A percentile compares a stretch with the other conserved stretches of the same genome.
phyloP scores from a whole-genome alignment of 75 land plant species.

The Selaginella tamariscina region DNA sequence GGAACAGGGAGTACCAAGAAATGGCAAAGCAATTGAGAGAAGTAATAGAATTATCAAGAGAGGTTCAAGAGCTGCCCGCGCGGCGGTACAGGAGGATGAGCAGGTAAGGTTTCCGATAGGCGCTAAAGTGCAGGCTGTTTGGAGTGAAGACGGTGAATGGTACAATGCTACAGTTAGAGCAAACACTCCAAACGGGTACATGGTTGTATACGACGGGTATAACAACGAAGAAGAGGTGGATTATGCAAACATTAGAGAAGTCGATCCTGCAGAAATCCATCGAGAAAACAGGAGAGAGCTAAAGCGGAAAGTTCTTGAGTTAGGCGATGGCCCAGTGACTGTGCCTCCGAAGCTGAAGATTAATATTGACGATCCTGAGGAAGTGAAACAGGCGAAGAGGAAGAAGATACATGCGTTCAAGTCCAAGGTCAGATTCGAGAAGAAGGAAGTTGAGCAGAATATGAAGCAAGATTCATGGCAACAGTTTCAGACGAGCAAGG shows the following conservation, averaged over 20 bases:
- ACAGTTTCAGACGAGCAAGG: slow-evolving; percentile 89
- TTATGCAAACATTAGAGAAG: slow-evolving; percentile 56
- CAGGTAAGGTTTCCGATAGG: slow-evolving; percentile 52
- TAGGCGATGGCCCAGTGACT: slow-evolving; percentile 47
- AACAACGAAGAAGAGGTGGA: slow-evolving; percentile 98
- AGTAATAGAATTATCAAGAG: slow-evolving; percentile 44
- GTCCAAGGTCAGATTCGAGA: slow-evolving; percentile 73
- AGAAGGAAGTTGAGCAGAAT: slow-evolving; percentile 79
- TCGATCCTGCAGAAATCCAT: slow-evolving; percentile 23
- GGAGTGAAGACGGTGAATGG: slow-evolving; percentile 99
- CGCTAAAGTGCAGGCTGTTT: slow-evolving; percentile 83
- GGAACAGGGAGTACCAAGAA: slow-evolving; percentile 67
- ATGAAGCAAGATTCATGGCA: slow-evolving; percentile 99
- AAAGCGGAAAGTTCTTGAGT: slow-evolving; percentile 77
- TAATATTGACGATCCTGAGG: slow-evolving; percentile 84
- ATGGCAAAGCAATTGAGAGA: slow-evolving; percentile 72
- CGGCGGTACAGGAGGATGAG: neutral
- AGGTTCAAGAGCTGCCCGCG: neutral
- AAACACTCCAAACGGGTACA: slow-evolving; percentile 65
- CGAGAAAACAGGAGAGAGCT: slow-evolving; percentile 69
- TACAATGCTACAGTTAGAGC: slow-evolving; percentile 81
- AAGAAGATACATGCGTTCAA: slow-evolving; percentile 99
- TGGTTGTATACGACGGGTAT: slow-evolving; percentile 69
- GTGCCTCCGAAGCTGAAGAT: slow-evolving; percentile 81
- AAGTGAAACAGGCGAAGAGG: slow-evolving; percentile 86